Percentiles rank a stretch among this genome's conserved stretches.
Conservation (phyloP, 305 asterid genomes). For the Plantago coronopus region DNA sequence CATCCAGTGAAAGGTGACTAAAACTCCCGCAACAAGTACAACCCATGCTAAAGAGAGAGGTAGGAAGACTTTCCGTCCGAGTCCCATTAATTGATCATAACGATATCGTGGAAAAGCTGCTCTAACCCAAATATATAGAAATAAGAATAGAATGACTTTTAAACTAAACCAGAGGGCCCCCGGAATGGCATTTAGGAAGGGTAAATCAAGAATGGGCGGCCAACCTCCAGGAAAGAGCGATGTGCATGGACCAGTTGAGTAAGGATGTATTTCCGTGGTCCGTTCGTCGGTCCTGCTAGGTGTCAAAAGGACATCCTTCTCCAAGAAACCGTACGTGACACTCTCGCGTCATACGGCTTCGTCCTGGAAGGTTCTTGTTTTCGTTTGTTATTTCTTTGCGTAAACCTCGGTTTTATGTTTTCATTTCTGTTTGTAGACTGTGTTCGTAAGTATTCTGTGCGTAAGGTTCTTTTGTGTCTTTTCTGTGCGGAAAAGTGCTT, state of each 20-base stretch:
- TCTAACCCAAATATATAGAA: not conserved
- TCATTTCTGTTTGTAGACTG: too few relatives aligned
- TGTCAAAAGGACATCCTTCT: too few relatives aligned
- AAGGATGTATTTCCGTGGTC: not conserved
- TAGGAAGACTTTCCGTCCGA: not conserved
- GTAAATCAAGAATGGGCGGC: not conserved
- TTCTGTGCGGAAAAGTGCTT: too few relatives aligned
- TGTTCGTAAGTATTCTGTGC: too few relatives aligned
- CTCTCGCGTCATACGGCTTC: too few relatives aligned
- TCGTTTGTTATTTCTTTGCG: too few relatives aligned
- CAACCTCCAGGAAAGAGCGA: constrained; percentile 4
- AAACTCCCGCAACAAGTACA: not conserved
- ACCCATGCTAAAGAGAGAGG: not conserved
- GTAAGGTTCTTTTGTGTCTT: too few relatives aligned
- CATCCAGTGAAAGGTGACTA: not conserved
- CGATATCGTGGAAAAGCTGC: constrained; percentile 8
- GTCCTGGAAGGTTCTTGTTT: too few relatives aligned
- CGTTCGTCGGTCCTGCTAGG: too few relatives aligned
- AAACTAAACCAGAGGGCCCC: not conserved
- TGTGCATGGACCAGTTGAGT: constrained; percentile 10
- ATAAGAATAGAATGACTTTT: not conserved
- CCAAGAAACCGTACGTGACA: too few relatives aligned
- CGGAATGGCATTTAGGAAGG: too few relatives aligned
- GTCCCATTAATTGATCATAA: constrained; percentile 5
- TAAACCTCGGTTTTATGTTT: too few relatives aligned